A percentile compares a stretch with the other conserved stretches of the same genome.
phyloP scores from a whole-genome alignment of 495 filamentous ascomycete species.

The Antarctomyces pellizariae region DNA sequence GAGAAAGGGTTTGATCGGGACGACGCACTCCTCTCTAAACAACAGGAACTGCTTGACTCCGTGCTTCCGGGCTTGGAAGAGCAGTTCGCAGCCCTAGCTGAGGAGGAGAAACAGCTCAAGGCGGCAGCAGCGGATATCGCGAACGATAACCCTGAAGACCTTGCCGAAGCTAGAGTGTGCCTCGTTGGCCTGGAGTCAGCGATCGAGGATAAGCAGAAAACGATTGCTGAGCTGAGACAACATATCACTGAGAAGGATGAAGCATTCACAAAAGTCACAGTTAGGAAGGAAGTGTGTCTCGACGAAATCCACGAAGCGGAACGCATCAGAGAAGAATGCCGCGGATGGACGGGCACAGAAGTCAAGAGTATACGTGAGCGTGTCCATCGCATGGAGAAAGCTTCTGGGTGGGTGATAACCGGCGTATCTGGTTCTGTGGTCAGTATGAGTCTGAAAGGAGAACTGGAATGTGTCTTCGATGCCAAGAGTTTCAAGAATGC shows the following conservation, averaged over 20 bases:
- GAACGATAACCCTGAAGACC: constrained; percentile 54
- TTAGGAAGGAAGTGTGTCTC: constrained; percentile 40
- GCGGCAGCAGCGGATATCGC: constrained; percentile 50
- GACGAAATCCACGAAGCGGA: constrained; percentile 68
- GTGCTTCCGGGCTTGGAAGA: constrained; percentile 40
- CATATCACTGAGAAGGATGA: constrained; percentile 39
- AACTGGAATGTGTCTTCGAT: constrained; percentile 60
- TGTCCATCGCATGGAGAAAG: constrained; percentile 40
- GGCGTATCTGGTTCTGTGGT: constrained; percentile 34
- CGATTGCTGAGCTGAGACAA: constrained; percentile 37
- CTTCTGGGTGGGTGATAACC: constrained; percentile 59
- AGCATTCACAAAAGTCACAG: constrained; percentile 29
- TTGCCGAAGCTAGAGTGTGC: constrained; percentile 39
- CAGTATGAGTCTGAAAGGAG: constrained; percentile 54
- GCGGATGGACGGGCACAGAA: constrained; percentile 69
- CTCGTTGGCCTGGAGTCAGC: constrained; percentile 40
- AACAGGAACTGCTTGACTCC: constrained; percentile 37
- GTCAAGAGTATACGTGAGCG: constrained; percentile 59
- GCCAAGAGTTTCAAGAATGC: constrained; percentile 28
- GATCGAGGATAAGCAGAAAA: constrained; percentile 38
- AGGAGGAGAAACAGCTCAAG: constrained; percentile 40
- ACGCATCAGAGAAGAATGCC: constrained; percentile 59
- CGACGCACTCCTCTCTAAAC: constrained; percentile 37
- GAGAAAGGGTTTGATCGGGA: constrained; percentile 55
- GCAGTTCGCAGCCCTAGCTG: constrained; percentile 30